A percentile compares a stretch with the other conserved stretches of the same genome.
phyloP scores from a whole-genome alignment of 2,329 filamentous ascomycete species.

The Aspergillus sp. region DNA sequence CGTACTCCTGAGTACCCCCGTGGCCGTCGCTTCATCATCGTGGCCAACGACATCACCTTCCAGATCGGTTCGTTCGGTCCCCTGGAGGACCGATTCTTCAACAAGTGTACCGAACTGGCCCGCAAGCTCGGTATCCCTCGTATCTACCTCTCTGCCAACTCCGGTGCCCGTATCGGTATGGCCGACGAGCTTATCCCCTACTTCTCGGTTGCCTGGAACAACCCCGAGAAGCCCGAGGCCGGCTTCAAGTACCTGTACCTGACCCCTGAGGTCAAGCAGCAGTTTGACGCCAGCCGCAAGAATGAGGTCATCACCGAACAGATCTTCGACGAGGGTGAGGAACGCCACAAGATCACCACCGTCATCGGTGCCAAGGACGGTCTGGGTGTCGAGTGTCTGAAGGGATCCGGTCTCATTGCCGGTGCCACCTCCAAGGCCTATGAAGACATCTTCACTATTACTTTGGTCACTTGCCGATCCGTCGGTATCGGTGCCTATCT shows the following conservation, averaged over 20 bases:
- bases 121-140: slow-evolving; percentile 92
- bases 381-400: slow-evolving; percentile 94
- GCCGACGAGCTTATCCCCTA: slow-evolving; percentile 95
- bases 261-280: slow-evolving; percentile 78
- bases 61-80: slow-evolving; percentile 98
- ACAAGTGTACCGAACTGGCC: slow-evolving; percentile 97
- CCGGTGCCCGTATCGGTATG: slow-evolving; percentile 93
- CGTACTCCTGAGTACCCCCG: slow-evolving; percentile 93
- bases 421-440: slow-evolving; percentile 96
- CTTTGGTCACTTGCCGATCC: slow-evolving; percentile 94
- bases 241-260: slow-evolving; percentile 98
- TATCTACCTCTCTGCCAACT: slow-evolving; percentile 98
- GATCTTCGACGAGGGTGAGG: slow-evolving; percentile 81
- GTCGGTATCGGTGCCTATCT: slow-evolving; percentile 99
- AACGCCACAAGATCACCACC: slow-evolving; percentile 89
- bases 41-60: slow-evolving; percentile 99
- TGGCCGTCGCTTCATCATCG: slow-evolving; percentile 88
- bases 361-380: slow-evolving; percentile 92
- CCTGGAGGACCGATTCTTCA: slow-evolving; percentile 95
- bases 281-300: slow-evolving; percentile 74
- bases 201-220: slow-evolving; percentile 97
- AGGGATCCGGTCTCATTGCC: slow-evolving; percentile 95
- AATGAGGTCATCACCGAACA: slow-evolving; percentile 85
- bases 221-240: slow-evolving; percentile 72
- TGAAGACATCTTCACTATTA: slow-evolving; percentile 98